A percentile compares a stretch with the other conserved stretches of the same genome.
phyloP scores from a whole-genome alignment of 768 basidiomycete genomes.

The Pleurotus platypus region DNA sequence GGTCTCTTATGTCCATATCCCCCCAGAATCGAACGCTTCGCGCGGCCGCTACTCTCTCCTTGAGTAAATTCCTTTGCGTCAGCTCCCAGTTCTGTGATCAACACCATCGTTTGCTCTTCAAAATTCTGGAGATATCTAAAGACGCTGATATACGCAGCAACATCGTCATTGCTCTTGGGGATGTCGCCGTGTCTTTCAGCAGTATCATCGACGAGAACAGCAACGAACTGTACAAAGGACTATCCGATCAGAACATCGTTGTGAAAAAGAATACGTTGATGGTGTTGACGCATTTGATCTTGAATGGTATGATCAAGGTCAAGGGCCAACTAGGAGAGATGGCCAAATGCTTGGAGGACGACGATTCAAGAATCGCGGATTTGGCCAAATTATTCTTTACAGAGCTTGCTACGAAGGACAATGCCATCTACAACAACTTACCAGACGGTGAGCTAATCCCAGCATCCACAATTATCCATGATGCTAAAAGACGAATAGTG shows the following conservation, averaged over 20 bases:
- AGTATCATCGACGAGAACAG: slow-evolving; percentile 96
- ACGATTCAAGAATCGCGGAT: slow-evolving; percentile 82
- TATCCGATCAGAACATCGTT: slow-evolving; percentile 79
- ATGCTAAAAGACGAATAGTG: slow-evolving; percentile 40
- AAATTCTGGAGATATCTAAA: slow-evolving; percentile 86
- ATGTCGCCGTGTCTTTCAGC: slow-evolving; percentile 98
- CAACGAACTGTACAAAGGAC: slow-evolving; percentile 90
- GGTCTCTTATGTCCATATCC: slow-evolving; percentile 5
- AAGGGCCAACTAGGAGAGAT: slow-evolving; percentile 99
- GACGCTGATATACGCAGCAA: slow-evolving; percentile 92
- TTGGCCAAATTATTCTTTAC: slow-evolving; percentile 98
- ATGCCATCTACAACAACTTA: slow-evolving; percentile 98
- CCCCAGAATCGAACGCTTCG: slow-evolving; percentile 79
- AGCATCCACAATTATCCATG: background rate
- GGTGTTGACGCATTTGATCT: slow-evolving; percentile 94
- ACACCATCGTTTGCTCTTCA: slow-evolving; percentile 86
- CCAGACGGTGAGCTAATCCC: slow-evolving; percentile 69
- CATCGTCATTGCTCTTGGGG: slow-evolving; percentile 96
- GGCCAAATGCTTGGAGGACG: slow-evolving; percentile 98
- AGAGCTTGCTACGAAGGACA: slow-evolving; percentile 94
- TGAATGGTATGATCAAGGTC: slow-evolving; percentile 99
- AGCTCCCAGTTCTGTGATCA: slow-evolving; percentile 92
- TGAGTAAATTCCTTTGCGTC: slow-evolving; percentile 96
- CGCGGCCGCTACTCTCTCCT: slow-evolving; percentile 80
- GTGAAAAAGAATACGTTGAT: slow-evolving; percentile 99